A percentile compares a stretch with the other conserved stretches of the same genome.
phyloP scores from a whole-genome alignment of 176 grass and related monocot species.

The Bromus sterilis region DNA sequence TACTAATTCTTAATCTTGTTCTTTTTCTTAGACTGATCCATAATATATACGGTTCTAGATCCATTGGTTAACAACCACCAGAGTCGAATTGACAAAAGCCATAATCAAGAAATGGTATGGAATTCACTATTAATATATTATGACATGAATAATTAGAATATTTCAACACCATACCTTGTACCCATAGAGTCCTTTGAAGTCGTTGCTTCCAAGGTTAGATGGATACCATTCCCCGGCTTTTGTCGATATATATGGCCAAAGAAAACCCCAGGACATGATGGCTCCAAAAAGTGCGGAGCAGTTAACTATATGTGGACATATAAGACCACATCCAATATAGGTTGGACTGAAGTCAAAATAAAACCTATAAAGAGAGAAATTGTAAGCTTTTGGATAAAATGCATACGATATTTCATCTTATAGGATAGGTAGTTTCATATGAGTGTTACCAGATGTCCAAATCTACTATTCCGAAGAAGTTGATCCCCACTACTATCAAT shows the following conservation, averaged over 20 bases:
- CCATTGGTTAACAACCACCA: not conserved
- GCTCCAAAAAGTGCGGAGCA: constrained; percentile 78
- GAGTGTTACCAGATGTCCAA: no score
- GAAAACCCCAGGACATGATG: constrained; percentile 82
- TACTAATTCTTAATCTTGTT: no score
- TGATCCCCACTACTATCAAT: no score
- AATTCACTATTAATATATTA: not conserved
- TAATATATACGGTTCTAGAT: no score
- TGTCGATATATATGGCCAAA: constrained; percentile 73
- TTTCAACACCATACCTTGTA: constrained; percentile 49
- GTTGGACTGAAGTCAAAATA: constrained; percentile 96
- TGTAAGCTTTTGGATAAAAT: not conserved
- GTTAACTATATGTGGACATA: constrained; percentile 83
- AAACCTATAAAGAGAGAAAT: constrained; percentile 49
- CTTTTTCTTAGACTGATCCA: no score
- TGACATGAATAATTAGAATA: not conserved
- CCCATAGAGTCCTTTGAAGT: constrained; percentile 85
- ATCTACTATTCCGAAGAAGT: no score
- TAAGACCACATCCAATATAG: constrained; percentile 86
- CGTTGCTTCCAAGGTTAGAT: constrained; percentile 60
- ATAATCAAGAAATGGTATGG: not conserved
- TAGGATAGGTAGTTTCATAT: not conserved
- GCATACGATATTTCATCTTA: not conserved
- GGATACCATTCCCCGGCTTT: constrained; percentile 77
- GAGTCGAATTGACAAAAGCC: not conserved